A percentile compares a stretch with the other conserved stretches of the same genome.
Conservation (phyloP, 345 rosid genomes). For the Aquilaria malaccensis region DNA sequence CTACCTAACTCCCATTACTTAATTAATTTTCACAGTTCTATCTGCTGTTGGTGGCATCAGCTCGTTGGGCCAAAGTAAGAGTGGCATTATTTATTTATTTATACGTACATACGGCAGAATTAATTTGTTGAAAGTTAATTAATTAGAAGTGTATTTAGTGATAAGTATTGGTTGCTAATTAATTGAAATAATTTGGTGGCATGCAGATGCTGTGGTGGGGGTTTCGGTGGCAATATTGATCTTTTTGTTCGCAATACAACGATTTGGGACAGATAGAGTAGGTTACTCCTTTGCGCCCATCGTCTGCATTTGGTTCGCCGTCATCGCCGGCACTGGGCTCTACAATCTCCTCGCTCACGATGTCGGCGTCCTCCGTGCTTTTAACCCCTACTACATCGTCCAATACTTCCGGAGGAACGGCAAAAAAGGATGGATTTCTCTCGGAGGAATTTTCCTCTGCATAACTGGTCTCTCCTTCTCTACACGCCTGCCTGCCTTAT, state of each 20-base stretch:
- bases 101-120: background rate
- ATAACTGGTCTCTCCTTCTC: constrained; percentile 41
- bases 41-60: constrained; percentile 73
- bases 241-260: constrained; percentile 37
- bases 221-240: constrained; percentile 55
- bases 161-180: background rate
- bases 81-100: background rate
- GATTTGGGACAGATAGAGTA: constrained; percentile 70
- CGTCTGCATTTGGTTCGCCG: constrained; percentile 47
- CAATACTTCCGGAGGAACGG: constrained; percentile 50
- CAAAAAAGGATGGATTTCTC: constrained; percentile 49
- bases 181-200: background rate
- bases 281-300: constrained; percentile 67
- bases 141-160: background rate
- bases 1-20: background rate
- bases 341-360: constrained; percentile 57
- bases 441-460: constrained; percentile 66
- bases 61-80: constrained; percentile 52
- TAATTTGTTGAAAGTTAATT: too few relatives aligned
- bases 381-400: constrained; percentile 53
- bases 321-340: constrained; percentile 51
- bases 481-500: too few relatives aligned
- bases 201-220: constrained; percentile 59
- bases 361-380: constrained; percentile 47
- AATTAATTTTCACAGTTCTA: constrained; percentile 35